A percentile compares a stretch with the other conserved stretches of the same genome.
phyloP scores from a whole-genome alignment of 1,139 yeast genomes.

The Blastobotrys indianensis region DNA sequence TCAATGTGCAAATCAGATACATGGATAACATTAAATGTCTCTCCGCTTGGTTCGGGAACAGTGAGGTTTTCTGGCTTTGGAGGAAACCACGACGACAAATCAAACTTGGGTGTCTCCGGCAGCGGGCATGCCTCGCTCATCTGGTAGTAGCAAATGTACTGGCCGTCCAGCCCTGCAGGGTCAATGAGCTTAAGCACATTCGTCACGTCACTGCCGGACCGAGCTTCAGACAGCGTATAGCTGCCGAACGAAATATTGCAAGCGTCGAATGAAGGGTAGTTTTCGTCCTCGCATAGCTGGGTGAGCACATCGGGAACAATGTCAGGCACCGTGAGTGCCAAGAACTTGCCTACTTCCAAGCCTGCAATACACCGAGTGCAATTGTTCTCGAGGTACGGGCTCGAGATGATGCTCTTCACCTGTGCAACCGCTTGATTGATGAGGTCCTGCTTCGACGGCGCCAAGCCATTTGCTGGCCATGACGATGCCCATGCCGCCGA shows the following conservation, averaged over 20 bases:
- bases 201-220: slow-evolving; percentile 36
- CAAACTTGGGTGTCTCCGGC: slow-evolving; percentile 40
- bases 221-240: no score
- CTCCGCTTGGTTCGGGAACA: slow-evolving; percentile 35
- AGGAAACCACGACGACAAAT: slow-evolving; percentile 41
- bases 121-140: slow-evolving; percentile 37
- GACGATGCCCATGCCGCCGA: no score
- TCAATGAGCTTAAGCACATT: slow-evolving; percentile 43
- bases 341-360: background rate
- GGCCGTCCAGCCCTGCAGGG: slow-evolving; percentile 39
- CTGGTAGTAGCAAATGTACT: slow-evolving; percentile 44
- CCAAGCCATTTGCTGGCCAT: no score
- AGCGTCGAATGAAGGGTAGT: background rate
- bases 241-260: background rate
- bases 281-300: background rate
- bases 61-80: slow-evolving; percentile 35
- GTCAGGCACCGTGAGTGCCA: background rate
- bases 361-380: background rate
- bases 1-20: slow-evolving; percentile 57
- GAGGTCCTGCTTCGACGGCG: no score
- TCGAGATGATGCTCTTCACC: no score
- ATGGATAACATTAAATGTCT: slow-evolving; percentile 54
- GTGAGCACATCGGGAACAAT: background rate
- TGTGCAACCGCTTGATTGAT: no score
- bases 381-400: background rate